A percentile compares a stretch with the other conserved stretches of the same genome.
phyloP scores from a whole-genome alignment of 2,329 filamentous ascomycete species.

The Alternaria arborescens region DNA sequence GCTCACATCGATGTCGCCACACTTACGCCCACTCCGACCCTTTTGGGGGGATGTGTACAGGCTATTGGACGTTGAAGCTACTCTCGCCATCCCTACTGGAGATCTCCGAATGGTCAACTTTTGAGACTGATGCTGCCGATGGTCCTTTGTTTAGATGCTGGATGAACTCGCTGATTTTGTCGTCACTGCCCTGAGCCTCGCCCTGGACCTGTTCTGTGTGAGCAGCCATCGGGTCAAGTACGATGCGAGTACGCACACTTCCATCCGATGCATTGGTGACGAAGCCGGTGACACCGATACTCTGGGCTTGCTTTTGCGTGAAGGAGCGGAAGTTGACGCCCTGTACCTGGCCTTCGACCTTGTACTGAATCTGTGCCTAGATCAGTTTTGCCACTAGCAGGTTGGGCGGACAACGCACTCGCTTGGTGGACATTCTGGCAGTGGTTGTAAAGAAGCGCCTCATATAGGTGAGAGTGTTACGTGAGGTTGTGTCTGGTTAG shows the following conservation, averaged over 20 bases:
- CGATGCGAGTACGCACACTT: conserved; percentile 40
- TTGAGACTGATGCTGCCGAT: conserved; percentile 73
- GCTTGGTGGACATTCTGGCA: conserved; percentile 46
- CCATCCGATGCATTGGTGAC: conserved; percentile 59
- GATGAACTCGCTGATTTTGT: conserved; percentile 73
- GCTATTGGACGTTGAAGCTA: conserved; percentile 60
- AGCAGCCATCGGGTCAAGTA: conserved; percentile 6
- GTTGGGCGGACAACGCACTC: conserved; percentile 34
- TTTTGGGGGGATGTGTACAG: neutral
- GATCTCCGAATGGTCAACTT: conserved; percentile 74
- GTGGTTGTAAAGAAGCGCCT: conserved; percentile 39
- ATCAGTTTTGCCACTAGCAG: conserved; percentile 26
- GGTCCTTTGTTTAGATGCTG: conserved; percentile 80
- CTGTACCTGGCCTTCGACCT: conserved; percentile 58
- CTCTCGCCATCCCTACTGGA: conserved; percentile 71
- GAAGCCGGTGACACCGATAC: conserved; percentile 56
- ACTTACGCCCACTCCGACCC: neutral
- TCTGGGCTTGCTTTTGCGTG: conserved; percentile 55
- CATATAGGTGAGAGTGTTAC: conserved; percentile 17
- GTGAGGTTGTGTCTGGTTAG: neutral
- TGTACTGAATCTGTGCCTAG: conserved; percentile 56
- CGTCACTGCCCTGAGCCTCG: conserved; percentile 80
- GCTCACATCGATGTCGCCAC: neutral
- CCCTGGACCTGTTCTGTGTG: conserved; percentile 74
- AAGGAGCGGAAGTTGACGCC: conserved; percentile 62